Conservation (phyloP, 352 stramenopile genomes). For the Pythium phragmitis region DNA sequence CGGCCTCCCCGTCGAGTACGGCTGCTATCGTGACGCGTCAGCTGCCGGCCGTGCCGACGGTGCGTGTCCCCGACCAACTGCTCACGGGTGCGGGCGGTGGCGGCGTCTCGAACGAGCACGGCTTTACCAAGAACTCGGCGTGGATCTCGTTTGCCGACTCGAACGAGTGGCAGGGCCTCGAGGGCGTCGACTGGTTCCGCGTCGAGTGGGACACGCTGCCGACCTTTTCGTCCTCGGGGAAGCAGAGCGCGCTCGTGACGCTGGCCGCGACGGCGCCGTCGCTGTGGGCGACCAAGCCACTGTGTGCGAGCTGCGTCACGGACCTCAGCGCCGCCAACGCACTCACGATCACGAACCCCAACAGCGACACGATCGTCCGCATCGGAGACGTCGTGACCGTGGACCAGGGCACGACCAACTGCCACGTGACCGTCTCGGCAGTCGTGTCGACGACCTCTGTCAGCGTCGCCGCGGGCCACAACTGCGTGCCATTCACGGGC, state of each 20-base stretch:
- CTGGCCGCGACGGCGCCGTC: conserved; percentile 36
- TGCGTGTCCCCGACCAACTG: conserved; percentile 56
- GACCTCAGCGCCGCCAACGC: conserved; percentile 26
- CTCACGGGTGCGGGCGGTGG: conserved; percentile 23
- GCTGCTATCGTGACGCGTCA: conserved; percentile 54
- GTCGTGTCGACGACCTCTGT: conserved; percentile 34
- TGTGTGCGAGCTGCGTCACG: conserved; percentile 58
- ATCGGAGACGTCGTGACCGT: conserved; percentile 53
- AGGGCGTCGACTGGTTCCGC: conserved; percentile 83
- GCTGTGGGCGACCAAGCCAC: conserved; percentile 32
- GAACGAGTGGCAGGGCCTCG: conserved; percentile 68
- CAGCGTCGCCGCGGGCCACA: conserved; percentile 39
- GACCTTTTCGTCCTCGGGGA: conserved; percentile 53
- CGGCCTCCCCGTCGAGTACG: conserved; percentile 11
- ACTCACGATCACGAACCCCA: conserved; percentile 36
- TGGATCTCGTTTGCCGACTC: conserved; percentile 66
- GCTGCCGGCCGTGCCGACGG: conserved; percentile 43
- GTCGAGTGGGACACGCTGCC: conserved; percentile 88
- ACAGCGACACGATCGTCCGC: conserved; percentile 26
- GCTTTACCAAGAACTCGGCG: conserved; percentile 64
- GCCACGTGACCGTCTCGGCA: conserved; percentile 43
- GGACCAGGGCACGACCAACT: conserved; percentile 44
- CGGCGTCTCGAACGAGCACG: conserved; percentile 42
- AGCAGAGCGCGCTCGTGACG: conserved; percentile 39
- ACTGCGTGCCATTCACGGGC: conserved; percentile 43